Base-by-base conservation (phyloP, 2,329 filamentous ascomycete species). In the Fusarium setosum region DNA sequence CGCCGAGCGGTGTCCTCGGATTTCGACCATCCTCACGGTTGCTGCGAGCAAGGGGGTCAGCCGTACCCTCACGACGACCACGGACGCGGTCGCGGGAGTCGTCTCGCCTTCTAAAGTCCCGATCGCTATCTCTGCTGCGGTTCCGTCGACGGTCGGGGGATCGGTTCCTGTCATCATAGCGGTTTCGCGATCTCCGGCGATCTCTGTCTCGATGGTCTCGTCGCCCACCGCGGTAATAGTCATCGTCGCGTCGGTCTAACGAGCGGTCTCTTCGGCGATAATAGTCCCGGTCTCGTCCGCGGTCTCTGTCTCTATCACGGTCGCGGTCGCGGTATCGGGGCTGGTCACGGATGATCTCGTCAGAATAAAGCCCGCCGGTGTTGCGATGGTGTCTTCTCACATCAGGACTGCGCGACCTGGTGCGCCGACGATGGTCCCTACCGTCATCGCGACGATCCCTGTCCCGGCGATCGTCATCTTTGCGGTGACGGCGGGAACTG, bases 91-190 rank as follows among this genome's bases (percentile, higher is more conserved):
- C 90, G 77, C 86, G 87, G 76, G 89, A 92, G 73, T 90, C 90
- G 79, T 93, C 92, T 85, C 90, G 89, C 81, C 89, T 90, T 72
- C 89, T 89, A 72, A 88, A 82, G 71, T 92, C 89, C 75, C 89
- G 78, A 54, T 83, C 81, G 61, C 75, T 84, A 51, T 93, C 92
- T 71, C 90, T 87, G 77, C 90, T 85, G 69, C 83, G 81, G 42
- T 86, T 84, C 47, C 89, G 86, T 76, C 89, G 83, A 69, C 84
- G 81, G 47, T 86, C 85, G 31, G 85, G 80, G 29, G 87, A 88
- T 63, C 86, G 82, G 52, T 90, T 85, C 70, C 86, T 84, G 42
- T 88, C 86, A 61, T 80, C 78, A 63, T 84, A 85, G 66, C 86
- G 81, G 65, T 90, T 87, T 70, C 87, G 84, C 62, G 88, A 92